phyloP scores from a whole-genome alignment of 2,329 filamentous ascomycete genomes.

The Verticillium alfalfae region DNA sequence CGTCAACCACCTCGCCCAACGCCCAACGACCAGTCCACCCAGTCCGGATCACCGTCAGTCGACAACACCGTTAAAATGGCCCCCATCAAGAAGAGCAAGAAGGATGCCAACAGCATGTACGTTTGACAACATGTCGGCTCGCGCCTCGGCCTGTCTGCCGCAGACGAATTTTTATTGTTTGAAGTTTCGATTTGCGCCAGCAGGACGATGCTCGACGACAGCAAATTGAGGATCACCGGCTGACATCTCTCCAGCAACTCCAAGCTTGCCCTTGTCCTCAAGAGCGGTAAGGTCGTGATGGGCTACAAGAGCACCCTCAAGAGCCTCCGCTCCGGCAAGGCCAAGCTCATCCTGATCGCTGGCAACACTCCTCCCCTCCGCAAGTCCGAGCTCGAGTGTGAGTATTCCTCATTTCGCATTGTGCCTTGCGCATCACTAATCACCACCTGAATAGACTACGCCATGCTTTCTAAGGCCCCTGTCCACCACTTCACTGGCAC shows the following conservation, averaged over 20 bases:
- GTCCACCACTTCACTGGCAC: conserved; percentile 98
- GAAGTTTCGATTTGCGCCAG: not conserved
- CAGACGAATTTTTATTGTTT: not conserved
- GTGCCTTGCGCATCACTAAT: not conserved
- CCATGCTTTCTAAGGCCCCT: conserved; percentile 86
- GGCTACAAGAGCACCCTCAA: conserved; percentile 72
- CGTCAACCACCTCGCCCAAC: conserved; percentile 8
- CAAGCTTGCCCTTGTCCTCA: conserved; percentile 58
- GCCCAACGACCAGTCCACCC: conserved; percentile 6
- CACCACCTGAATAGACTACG: conserved; percentile 47
- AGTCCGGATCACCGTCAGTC: conserved; percentile 15
- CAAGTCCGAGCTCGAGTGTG: conserved; percentile 90
- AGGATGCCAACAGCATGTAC: conserved; percentile 68
- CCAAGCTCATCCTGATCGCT: conserved; percentile 89
- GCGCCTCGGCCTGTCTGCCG: not conserved
- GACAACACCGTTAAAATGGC: conserved; percentile 54
- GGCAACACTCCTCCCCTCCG: conserved; percentile 87
- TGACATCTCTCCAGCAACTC: conserved; percentile 26
- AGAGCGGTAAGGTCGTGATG: conserved; percentile 73
- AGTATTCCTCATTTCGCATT: not conserved
- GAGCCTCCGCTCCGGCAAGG: conserved; percentile 89
- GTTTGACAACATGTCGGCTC: not conserved
- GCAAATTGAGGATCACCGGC: not conserved
- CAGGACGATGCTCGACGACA: not conserved
- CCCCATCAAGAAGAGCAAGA: conserved; percentile 71